Conservation (phyloP, 2,329 filamentous ascomycete genomes). For the Didymella lethalis region DNA sequence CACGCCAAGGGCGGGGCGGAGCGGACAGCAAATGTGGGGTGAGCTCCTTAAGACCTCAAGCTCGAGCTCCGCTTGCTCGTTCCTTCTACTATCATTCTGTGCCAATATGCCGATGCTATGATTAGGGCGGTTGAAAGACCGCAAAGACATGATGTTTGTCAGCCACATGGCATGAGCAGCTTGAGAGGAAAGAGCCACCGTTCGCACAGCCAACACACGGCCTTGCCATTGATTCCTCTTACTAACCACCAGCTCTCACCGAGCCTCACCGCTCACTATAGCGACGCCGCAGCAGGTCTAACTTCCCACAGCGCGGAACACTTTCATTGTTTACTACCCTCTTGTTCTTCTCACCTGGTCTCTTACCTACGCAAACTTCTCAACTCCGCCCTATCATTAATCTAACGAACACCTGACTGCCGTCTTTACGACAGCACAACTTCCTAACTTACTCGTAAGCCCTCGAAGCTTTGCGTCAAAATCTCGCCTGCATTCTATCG, state of each 20-base stretch:
- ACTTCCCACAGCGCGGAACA: conserved; percentile 16
- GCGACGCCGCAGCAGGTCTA: conserved; percentile 26
- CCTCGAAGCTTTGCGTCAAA: not conserved
- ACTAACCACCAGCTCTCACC: conserved; percentile 32
- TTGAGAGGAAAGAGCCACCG: conserved; percentile 37
- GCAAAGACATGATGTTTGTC: not conserved
- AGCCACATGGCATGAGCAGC: conserved; percentile 21
- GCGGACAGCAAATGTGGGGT: conserved; percentile 35
- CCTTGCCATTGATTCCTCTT: conserved; percentile 28
- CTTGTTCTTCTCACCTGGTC: conserved; percentile 5
- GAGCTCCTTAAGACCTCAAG: conserved; percentile 7
- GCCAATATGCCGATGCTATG: conserved; percentile 3
- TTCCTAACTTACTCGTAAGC: not conserved
- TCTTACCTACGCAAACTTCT: conserved; percentile 16
- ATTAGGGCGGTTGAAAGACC: not conserved
- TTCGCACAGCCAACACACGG: conserved; percentile 27
- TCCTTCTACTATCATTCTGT: conserved; percentile 18
- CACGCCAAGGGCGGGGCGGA: conserved; percentile 22
- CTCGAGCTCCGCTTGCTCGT: conserved; percentile 11
- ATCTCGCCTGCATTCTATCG: not conserved
- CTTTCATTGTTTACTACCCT: conserved; percentile 39
- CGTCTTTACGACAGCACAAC: conserved; percentile 1
- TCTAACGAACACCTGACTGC: conserved; percentile 21
- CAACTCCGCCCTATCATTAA: conserved; percentile 13
- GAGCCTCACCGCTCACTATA: conserved; percentile 22